Evolutionary conservation across 176 grass and related monocot genomes (phyloP).

Genomic region (Dactylis glomerata): DNA sequence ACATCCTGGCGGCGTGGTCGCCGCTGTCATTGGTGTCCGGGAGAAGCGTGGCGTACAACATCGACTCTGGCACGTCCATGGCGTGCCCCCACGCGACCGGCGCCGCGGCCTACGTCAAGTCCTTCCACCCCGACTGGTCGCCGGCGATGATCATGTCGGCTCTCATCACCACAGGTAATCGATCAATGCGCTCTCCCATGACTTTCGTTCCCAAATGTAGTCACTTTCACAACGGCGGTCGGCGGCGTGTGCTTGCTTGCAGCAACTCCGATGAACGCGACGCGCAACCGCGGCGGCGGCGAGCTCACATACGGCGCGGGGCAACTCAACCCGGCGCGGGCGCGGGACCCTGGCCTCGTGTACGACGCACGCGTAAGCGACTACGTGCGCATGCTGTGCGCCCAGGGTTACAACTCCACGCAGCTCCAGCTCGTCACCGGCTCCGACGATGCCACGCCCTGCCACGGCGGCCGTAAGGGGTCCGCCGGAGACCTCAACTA

Average conservation of each 20-base stretch:
- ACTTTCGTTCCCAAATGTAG: neutral
- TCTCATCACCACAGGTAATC: slow-evolving; percentile 49
- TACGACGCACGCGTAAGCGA: slow-evolving; percentile 29
- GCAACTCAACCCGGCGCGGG: slow-evolving; percentile 24
- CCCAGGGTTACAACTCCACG: slow-evolving; percentile 37
- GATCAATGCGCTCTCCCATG: neutral
- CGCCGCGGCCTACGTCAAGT: slow-evolving; percentile 39
- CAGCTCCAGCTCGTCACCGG: slow-evolving; percentile 28
- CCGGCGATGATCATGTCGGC: slow-evolving; percentile 56
- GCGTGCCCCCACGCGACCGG: slow-evolving; percentile 32
- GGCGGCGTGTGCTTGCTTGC: neutral
- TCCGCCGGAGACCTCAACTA: slow-evolving; percentile 37
- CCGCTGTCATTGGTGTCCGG: neutral
- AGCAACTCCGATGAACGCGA: slow-evolving; percentile 48
- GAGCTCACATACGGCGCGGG: slow-evolving; percentile 46
- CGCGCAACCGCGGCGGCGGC: slow-evolving; percentile 22
- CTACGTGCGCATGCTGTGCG: slow-evolving; percentile 43
- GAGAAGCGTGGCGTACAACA: slow-evolving; percentile 28
- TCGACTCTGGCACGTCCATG: slow-evolving; percentile 47
- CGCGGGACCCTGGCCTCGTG: slow-evolving; percentile 31
- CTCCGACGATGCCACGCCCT: neutral
- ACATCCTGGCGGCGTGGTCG: slow-evolving; percentile 52
- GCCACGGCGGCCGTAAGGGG: neutral
- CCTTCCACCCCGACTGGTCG: slow-evolving; percentile 51
- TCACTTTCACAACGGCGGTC: neutral